Conservation (phyloP, 352 stramenopile genomes). For the Peronospora farinosa region DNA sequence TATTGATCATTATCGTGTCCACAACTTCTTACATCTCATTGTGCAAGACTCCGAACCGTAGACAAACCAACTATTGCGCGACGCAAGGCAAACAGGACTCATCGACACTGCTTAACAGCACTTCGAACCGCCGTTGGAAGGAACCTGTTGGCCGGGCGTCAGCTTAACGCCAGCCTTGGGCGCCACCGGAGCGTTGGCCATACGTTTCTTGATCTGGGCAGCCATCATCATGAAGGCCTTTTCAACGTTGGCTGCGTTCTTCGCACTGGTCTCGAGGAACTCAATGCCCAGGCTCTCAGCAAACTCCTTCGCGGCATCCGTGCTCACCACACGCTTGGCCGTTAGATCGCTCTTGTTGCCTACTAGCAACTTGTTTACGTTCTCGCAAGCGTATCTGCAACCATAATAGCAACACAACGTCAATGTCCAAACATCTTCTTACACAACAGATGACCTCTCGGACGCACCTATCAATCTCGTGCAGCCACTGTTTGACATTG, state of each 20-base stretch:
- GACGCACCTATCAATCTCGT: constrained; percentile 82
- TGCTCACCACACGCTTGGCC: constrained; percentile 91
- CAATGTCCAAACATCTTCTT: not conserved
- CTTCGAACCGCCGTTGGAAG: constrained; percentile 60
- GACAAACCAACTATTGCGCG: constrained; percentile 19
- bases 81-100: constrained; percentile 34
- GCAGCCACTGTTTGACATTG: constrained; percentile 98
- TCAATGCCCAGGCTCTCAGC: constrained; percentile 82
- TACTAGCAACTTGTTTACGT: constrained; percentile 96
- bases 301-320: constrained; percentile 89
- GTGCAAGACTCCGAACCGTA: constrained; percentile 19
- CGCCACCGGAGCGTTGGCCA: constrained; percentile 77
- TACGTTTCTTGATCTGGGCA: constrained; percentile 88
- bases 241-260: constrained; percentile 87
- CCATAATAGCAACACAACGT: constrained; percentile 3
- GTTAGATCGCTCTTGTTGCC: constrained; percentile 97
- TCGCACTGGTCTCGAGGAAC: constrained; percentile 86
- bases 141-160: constrained; percentile 54
- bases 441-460: not conserved
- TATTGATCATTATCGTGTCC: constrained; percentile 24
- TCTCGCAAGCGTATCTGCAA: constrained; percentile 92
- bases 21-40: constrained; percentile 10
- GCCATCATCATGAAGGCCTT: constrained; percentile 92
- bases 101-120: constrained; percentile 76
- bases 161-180: constrained; percentile 66